Evolutionary conservation across 1,284 basidiomycete species (phyloP), one percentile per base, ranked within the genome.

Genomic region (Sphaerobolus stellatus): DNA sequence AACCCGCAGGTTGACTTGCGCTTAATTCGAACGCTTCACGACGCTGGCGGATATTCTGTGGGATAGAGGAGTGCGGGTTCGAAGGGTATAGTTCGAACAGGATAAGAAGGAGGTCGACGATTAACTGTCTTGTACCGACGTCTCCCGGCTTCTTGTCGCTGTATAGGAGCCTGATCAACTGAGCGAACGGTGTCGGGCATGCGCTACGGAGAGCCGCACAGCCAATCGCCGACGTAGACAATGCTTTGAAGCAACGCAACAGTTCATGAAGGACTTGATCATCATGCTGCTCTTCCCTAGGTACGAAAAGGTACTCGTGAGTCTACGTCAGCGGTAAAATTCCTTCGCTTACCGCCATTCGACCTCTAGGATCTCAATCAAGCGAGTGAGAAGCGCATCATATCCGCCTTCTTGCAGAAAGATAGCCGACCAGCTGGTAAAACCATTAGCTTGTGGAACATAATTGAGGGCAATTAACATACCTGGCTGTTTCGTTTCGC

Each of bases 141-240:
- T 99, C 96, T 38, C 96, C 96, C 0, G 96, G 96, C 67, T 94
- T 95, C 76, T 98, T 98, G 74, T 98, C 95, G 1, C 93, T 95
- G 71, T 92, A 98, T 3, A 99, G 78, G 3, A 99, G 79, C 3
- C 83, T 75, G 13, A 94, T 79, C 8, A 99, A 78, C 56, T 92
- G 88, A 1, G 80, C 76, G 67, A 94, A 98, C 0, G 97, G 97
- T 0, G 85, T 83, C 0, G 95, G 94, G 50, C 88, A 88, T 24
- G 84, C 84, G 58, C 82, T 86, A 11, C 92, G 85, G 2, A 99
- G 80, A 1, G 94, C 93, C 28, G 82, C 81, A 63, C 83, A 90
- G 13, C 88, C 89, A 33, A 94, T 90, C 8, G 88, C 85, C 1
- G 95, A 96, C 1, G 94, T 95, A 0, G 88, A 86, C 1, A 99